Base-by-base conservation (phyloP, 768 basidiomycete genomes). In the Macrocybe gigantea region DNA sequence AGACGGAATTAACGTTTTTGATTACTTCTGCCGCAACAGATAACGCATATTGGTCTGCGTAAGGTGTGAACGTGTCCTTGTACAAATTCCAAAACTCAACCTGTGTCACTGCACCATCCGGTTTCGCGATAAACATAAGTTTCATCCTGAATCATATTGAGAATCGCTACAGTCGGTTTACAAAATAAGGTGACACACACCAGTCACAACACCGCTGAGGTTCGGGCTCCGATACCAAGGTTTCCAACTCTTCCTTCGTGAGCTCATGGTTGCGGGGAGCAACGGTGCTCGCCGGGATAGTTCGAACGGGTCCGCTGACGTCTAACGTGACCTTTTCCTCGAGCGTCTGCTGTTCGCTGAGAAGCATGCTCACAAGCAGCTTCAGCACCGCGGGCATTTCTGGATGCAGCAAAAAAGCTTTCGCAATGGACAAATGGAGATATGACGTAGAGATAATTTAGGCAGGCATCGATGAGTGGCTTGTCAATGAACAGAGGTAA, bases 21-120 rank as follows among this genome's bases (percentile, higher is more conserved):
- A 99, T 97, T 42, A 96, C 89, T 38, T 99, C 95, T 1, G 90
- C 85, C 0, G 96, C 94, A 2, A 83, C 79, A 2, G 93, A 77
- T 38, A 91, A 68, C 8, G 79, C 77, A 49, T 79, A 71, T 47
- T 72, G 72, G 1, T 80, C 77, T 49, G 74, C 62, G 57, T 72
- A 74, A 1, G 82, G 79, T 1, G 77, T 67, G 57, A 97, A 96
- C 1, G 80, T 80, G 49, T 88, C 86, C 52, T 87, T 85, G 68
- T 99, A 99, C 9, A 93, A 75, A 48, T 81, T 91, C 94, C 95
- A 99, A 59, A 99, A 91, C 47, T 90, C 85, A 33, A 95, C 92
- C 64, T 98, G 96, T 1, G 91, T 93, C 40, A 97, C 70, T 58
- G 93, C 88, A 4, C 86, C 81, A 3, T 86, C 82, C 1, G 83